Evolutionary conservation across 1,284 basidiomycete genomes (phyloP), one percentile per base, ranked within the genome.

Genomic region (Puccinia novopanici): DNA sequence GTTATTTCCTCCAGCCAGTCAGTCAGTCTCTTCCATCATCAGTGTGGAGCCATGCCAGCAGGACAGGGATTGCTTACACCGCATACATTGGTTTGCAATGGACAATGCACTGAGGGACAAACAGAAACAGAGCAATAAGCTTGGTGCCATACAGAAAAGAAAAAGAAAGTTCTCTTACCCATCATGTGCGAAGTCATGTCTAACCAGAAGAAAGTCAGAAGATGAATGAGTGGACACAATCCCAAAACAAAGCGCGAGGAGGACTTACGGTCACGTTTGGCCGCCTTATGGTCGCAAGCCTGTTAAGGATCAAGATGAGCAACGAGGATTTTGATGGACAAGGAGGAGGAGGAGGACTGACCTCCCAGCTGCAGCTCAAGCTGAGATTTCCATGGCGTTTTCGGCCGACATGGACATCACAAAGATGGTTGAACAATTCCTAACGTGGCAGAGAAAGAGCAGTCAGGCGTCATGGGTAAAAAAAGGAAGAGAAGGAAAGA

Each of bases 111-210:
- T 78, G 37, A 40, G 52, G 37, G 50, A 54, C 57, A 15, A 48
- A 30, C 24, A 40, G 5, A 34, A 37, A 37, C 15, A 30, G 67
- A 30, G 65, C 17, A 77, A 45, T n/a, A 13, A 42, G 45, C 19
- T 40, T 75, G 37, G 6, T 61, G 6, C 24, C n/a, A 75, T 15
- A 15, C 34, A 34, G 34, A n/a, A 55, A 55, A 55, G 3, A 55
- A 55, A n/a, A 22, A n/a, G 2, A 55, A 2, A 19, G 19, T 3
- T 48, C 45, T 48, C 45, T 59, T 55, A 78, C 76, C 76, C 76
- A 78, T 78, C 76, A 78, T 78, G 34, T 78, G 76, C 15, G 76
- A 78, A n/a, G 76, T 78, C 76, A 78, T 78, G 45, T 78, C 76
- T 78, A 19, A 12, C 0, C 17, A 37, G 30, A 65, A 30, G 55